These are phyloP conservation scores for Neoascochyta sp. DNA, from an alignment of 2,329 filamentous ascomycete genomes.

Conservation along the genomic window DNA sequence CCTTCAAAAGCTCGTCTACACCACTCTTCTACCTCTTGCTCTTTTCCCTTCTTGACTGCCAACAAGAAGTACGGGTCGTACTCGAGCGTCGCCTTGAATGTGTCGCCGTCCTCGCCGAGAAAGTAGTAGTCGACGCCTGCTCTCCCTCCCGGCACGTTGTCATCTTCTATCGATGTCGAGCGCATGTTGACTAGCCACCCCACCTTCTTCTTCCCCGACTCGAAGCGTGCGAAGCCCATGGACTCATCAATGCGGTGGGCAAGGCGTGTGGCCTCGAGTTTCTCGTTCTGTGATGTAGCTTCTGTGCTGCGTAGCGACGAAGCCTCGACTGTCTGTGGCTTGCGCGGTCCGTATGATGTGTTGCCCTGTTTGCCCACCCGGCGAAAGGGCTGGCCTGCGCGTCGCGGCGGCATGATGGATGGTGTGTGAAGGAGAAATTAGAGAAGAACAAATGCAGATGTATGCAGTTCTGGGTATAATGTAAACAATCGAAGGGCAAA, in stretches of 20 bases:
- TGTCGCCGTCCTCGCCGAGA: conserved; percentile 68
- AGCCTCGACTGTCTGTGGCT: conserved; percentile 74
- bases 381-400: conserved; percentile 40
- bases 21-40: conserved; percentile 96
- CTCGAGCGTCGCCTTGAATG: conserved; percentile 93
- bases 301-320: conserved; percentile 71
- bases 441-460: conserved; percentile 18
- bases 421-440: conserved; percentile 12
- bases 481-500: conserved; percentile 16
- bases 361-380: conserved; percentile 44
- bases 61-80: conserved; percentile 97
- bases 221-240: conserved; percentile 91
- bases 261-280: conserved; percentile 77
- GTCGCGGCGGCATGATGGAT: conserved; percentile 44
- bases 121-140: conserved; percentile 97
- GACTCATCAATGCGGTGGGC: conserved; percentile 88
- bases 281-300: conserved; percentile 87
- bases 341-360: conserved; percentile 50
- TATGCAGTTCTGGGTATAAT: conserved; percentile 33
- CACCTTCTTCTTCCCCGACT: conserved; percentile 76
- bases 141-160: conserved; percentile 76
- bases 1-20: conserved; percentile 74
- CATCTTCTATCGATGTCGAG: conserved; percentile 79
- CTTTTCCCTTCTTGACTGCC: conserved; percentile 80
- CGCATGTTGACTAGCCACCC: conserved; percentile 98